These are phyloP conservation scores for Handroanthus guayacan DNA, from an alignment of 257 asterid genomes.

Conservation along the genomic window DNA sequence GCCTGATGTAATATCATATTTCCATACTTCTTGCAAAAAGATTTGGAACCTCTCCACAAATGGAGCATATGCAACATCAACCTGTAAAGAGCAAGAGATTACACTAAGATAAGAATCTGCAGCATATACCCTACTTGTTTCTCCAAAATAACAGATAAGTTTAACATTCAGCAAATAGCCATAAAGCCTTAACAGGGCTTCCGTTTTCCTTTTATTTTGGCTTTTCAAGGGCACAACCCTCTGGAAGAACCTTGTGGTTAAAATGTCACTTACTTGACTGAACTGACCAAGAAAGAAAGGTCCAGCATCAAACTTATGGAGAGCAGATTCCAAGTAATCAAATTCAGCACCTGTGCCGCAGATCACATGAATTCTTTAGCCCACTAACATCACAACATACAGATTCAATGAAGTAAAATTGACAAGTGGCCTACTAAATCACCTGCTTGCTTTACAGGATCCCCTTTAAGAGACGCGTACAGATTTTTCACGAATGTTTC, in stretches of 20 bases:
- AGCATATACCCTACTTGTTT: not conserved
- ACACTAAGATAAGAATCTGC: not conserved
- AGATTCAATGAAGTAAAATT: slow-evolving; percentile 15
- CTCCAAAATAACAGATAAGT: not conserved
- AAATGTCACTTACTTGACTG: slow-evolving; percentile 56
- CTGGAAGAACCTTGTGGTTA: not conserved
- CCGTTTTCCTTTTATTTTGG: not conserved
- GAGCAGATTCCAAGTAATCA: slow-evolving; percentile 67
- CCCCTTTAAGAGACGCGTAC: slow-evolving; percentile 49
- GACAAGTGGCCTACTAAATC: slow-evolving; percentile 4
- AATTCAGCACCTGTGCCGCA: slow-evolving; percentile 54
- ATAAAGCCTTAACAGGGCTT: not conserved
- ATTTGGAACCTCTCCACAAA: slow-evolving; percentile 62
- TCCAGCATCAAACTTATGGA: slow-evolving; percentile 62
- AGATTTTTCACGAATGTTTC: slow-evolving; percentile 42
- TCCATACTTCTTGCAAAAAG: slow-evolving; percentile 46
- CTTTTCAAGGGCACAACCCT: not conserved
- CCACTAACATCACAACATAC: slow-evolving; percentile 1
- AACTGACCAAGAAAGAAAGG: slow-evolving; percentile 72
- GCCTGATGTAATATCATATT: slow-evolving; percentile 54
- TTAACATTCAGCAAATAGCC: not conserved
- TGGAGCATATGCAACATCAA: slow-evolving; percentile 60
- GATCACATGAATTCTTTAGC: not conserved
- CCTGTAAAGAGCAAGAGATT: slow-evolving; percentile 42
- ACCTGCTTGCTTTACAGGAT: slow-evolving; percentile 60